These are phyloP conservation scores for Jamesozyma piceae DNA, from an alignment of 805 yeast species.

Conservation along the genomic window DNA sequence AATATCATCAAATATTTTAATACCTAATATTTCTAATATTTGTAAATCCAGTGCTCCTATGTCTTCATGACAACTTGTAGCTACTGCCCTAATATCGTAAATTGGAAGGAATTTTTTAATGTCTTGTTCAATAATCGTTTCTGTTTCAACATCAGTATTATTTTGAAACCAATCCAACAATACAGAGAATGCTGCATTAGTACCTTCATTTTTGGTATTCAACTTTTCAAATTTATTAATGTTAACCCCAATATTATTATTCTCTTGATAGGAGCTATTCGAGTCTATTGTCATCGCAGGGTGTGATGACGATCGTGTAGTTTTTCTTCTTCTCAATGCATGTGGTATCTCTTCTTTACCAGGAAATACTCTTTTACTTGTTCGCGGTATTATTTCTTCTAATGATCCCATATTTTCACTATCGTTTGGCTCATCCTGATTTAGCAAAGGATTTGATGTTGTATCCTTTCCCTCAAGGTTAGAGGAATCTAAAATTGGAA, in stretches of 20 bases:
- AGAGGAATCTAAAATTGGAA: too few relatives aligned
- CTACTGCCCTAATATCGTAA: constrained; percentile 40
- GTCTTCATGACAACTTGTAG: constrained; percentile 49
- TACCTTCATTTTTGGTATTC: too few relatives aligned
- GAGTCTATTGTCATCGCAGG: too few relatives aligned
- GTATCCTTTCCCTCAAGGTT: too few relatives aligned
- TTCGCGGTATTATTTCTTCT: too few relatives aligned
- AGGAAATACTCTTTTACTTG: not conserved
- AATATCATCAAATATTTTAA: constrained; percentile 36
- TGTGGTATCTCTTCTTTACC: not conserved
- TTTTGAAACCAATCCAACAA: not conserved
- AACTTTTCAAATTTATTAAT: too few relatives aligned
- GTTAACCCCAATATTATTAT: too few relatives aligned
- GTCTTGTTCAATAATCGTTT: not conserved
- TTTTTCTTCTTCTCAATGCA: not conserved
- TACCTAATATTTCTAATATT: constrained; percentile 44
- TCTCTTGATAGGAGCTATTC: too few relatives aligned
- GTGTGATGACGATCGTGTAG: not conserved
- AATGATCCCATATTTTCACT: too few relatives aligned
- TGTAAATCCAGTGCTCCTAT: constrained; percentile 37
- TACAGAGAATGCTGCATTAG: not conserved
- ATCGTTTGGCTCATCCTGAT: too few relatives aligned
- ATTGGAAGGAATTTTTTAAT: not conserved
- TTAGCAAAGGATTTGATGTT: too few relatives aligned
- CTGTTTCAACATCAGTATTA: not conserved